phyloP scores from a whole-genome alignment of 331 rosid genomes.

The Pyrus hybrid region DNA sequence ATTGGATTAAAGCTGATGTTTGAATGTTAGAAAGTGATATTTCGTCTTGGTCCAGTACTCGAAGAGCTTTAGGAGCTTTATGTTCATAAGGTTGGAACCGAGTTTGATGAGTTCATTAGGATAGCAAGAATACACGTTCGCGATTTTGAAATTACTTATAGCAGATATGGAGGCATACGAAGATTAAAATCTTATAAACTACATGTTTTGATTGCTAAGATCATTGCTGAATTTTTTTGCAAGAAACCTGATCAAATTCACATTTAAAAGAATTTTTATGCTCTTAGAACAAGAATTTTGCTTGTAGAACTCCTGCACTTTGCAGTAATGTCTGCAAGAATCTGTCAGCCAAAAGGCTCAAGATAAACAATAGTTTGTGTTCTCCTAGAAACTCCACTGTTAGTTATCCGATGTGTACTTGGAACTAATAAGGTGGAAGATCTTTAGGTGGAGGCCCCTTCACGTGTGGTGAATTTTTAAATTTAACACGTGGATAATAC shows the following conservation, averaged over 20 bases:
- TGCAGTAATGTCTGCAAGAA: neutral
- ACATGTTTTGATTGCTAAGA: neutral
- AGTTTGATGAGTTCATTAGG: no score
- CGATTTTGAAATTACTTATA: no score
- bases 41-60: no score
- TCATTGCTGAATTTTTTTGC: neutral
- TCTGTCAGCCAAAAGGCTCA: neutral
- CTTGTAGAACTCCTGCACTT: neutral
- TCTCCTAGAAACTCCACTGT: neutral
- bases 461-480: no score
- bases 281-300: neutral
- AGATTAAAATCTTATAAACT: no score
- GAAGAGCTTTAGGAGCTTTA: neutral
- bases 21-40: no score
- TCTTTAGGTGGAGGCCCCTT: conserved; percentile 33
- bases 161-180: no score
- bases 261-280: neutral
- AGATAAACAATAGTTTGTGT: neutral
- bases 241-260: neutral
- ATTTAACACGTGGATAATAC: no score
- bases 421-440: conserved; percentile 25
- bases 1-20: no score
- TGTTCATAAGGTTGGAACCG: no score
- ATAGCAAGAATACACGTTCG: no score
- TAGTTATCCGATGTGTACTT: neutral